Base-by-base conservation (phyloP, 768 basidiomycete genomes). In the Rossbeevera mucosa region DNA sequence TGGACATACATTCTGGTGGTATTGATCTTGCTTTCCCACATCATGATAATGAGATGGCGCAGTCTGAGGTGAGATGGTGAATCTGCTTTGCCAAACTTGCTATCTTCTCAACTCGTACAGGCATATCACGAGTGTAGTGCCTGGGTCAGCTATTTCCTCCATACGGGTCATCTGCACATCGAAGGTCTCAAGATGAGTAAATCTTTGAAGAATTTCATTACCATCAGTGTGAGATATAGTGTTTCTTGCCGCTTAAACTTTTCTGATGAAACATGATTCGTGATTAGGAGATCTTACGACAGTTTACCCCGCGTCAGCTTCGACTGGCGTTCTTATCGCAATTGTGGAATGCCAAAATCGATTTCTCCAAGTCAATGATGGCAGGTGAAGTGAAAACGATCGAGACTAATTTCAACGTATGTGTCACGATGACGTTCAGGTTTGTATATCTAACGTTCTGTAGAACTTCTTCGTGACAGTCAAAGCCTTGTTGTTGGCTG, bases 131-230 rank as follows among this genome's bases (percentile, higher is more conserved):
- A 88, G 53, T 95, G 92, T 71, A 68, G 76, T 24, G 79, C 93
- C 57, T 99, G 96, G 96, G 94, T 98, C 59, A 97, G 96, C 66
- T 99, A 98, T 69, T 99, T 99, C 75, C 74, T 98, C 45, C 96
- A 99, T 71, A 98, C 95, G 0, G 96, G 96, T 11, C 96, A 99
- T 74, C 74, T 99, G 29, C 94, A 98, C 68, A 98, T 99, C 60
- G 93, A 96, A 67, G 96, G 96, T 8, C 75, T 96, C 53, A 99
- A 99, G 72, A 99, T 99, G 96, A 94, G 91, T 74, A 99, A 99
- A 72, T 94, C 92, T 9, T 72, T 99, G 56, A 99, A 99, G 71
- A 99, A 99, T 66, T 99, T 98, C 67, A 96, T 98, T 62, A 97
- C 96, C 7, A 96, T 99, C 52, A 86, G 90, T 61, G 89, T 90